A percentile compares a stretch with the other conserved stretches of the same genome.
Evolutionary conservation across 2,329 filamentous ascomycete genomes (phyloP).

Genomic region (Nemania bipapillata): DNA sequence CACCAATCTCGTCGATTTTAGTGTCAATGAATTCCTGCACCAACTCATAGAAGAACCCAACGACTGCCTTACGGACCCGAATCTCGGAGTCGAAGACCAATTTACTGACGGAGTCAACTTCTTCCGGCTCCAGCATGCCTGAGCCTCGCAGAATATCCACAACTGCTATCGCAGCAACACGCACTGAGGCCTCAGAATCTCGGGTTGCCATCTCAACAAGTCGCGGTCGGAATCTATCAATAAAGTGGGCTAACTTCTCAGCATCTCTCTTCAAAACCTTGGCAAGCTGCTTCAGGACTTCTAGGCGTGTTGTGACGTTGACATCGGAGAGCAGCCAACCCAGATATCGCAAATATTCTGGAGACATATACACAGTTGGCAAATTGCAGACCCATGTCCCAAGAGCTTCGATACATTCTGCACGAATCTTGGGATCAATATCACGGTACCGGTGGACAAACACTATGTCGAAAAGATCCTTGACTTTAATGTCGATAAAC

Average conservation of each 20-base stretch:
- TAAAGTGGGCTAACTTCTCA: slow-evolving; percentile 88
- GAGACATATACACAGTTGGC: slow-evolving; percentile 89
- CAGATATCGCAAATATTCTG: slow-evolving; percentile 88
- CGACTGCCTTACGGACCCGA: slow-evolving; percentile 86
- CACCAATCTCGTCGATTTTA: slow-evolving; percentile 85
- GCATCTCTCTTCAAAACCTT: slow-evolving; percentile 83
- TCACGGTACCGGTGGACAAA: slow-evolving; percentile 97
- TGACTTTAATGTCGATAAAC: slow-evolving; percentile 75
- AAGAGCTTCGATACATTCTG: slow-evolving; percentile 86
- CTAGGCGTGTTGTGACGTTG: slow-evolving; percentile 77
- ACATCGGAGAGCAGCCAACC: slow-evolving; percentile 95
- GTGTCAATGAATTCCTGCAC: slow-evolving; percentile 82
- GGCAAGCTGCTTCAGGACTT: slow-evolving; percentile 84
- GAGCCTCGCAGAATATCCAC: slow-evolving; percentile 84
- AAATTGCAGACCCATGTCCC: slow-evolving; percentile 88
- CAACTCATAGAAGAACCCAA: slow-evolving; percentile 88
- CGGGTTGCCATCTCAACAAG: slow-evolving; percentile 92
- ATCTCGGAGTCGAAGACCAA: slow-evolving; percentile 89
- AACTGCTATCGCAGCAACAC: slow-evolving; percentile 81
- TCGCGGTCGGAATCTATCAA: slow-evolving; percentile 86
- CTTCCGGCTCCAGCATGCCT: slow-evolving; percentile 87
- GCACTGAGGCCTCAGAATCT: slow-evolving; percentile 83
- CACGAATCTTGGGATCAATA: slow-evolving; percentile 86
- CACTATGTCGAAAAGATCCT: slow-evolving; percentile 89
- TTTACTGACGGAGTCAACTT: slow-evolving; percentile 87